Conservation (phyloP, 345 rosid species). For the Eucalyptus fibrosa region DNA sequence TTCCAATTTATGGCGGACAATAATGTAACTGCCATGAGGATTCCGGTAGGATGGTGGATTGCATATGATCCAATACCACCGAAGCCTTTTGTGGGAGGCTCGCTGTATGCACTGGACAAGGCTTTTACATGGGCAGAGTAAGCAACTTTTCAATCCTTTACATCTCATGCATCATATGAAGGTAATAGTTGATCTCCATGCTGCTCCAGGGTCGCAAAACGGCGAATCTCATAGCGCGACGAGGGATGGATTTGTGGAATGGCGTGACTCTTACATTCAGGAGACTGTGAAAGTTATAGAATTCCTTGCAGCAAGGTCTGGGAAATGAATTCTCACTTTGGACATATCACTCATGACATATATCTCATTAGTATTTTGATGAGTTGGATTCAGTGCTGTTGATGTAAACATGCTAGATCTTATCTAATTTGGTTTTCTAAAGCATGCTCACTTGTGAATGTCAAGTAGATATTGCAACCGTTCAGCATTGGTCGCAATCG, state of each 20-base stretch:
- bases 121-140: background rate
- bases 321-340: background rate
- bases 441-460: background rate
- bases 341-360: background rate
- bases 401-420: background rate
- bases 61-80: background rate
- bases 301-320: slow-evolving; percentile 16
- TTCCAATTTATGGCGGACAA: background rate
- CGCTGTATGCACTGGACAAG: background rate
- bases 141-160: background rate
- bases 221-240: slow-evolving; percentile 10
- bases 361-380: background rate
- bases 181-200: background rate
- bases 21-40: background rate
- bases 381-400: background rate
- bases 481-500: slow-evolving; percentile 5
- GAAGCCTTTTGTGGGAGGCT: background rate
- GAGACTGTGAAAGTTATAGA: slow-evolving; percentile 22
- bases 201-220: slow-evolving; percentile 10
- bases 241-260: slow-evolving; percentile 26
- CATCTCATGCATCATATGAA: background rate
- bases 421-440: background rate
- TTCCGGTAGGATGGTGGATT: background rate
- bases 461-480: background rate
- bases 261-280: slow-evolving; percentile 12